Evolutionary conservation across 2,329 filamentous ascomycete species (phyloP), one percentile per base, ranked within the genome.

Genomic region (Colletotrichum nymphaeae): DNA sequence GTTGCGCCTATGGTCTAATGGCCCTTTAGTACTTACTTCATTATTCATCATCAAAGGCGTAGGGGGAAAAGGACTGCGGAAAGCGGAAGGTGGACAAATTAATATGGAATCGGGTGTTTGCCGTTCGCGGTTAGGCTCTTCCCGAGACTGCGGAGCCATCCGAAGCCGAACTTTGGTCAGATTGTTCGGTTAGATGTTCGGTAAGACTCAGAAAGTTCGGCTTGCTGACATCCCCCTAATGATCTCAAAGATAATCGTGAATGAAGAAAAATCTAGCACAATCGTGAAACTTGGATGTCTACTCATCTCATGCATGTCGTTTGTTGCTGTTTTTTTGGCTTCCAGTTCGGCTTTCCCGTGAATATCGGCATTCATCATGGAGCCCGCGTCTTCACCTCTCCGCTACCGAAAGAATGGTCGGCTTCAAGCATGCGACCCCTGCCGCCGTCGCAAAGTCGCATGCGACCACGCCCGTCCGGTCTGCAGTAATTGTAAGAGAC

Each of bases 391-490:
- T 11, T 72, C 62, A n/a, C 62, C 71, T 9, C 49, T 66, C 3
- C 71, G 67, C 1, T 72, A 72, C 24, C 71, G 67, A 12, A 70
- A 57, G 19, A 73, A 73, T 16, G 71, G 71, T n/a, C 71, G 71
- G 16, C 67, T 74, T 0, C 72, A 76, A 49, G 77, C 77, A 8
- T 79, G 78, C 60, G 80, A 85, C 77, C 83, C 83, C 22, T 86
- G 84, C 64, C 80, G 82, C 5, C 80, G 79, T 65, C 81, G 84
- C 6, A 85, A 86, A 70, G 81, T 86, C 11, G 83, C 84, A 6
- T 86, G 85, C 76, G 84, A 86, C 69, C 84, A 86, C 67, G 76
- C 72, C 0, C 80, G 81, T 16, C 84, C 84, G 0, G 74, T 81
- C 22, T 86, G 84, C 73, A 76, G 78, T 49, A 80, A 84, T 26